Conservation (phyloP, 108 stramenopile genomes). For the Halocafeteria seosinensis region DNA sequence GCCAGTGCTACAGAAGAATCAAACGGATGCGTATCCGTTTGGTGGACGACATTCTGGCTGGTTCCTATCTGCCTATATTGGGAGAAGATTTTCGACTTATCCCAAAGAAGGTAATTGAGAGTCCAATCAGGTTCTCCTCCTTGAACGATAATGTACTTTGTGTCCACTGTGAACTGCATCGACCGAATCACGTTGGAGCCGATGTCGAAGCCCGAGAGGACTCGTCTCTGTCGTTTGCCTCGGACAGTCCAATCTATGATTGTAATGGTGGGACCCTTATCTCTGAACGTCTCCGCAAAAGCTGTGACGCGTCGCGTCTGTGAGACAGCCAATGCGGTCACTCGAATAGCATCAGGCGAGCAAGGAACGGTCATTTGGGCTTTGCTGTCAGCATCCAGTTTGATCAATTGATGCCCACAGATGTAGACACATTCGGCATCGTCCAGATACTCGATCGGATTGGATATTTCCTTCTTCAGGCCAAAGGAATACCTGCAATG, state of each 20-base stretch:
- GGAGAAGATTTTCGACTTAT: conserved; percentile 28
- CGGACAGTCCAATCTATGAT: not conserved
- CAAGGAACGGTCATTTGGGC: conserved; percentile 23
- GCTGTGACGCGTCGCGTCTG: conserved; percentile 24
- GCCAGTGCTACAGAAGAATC: conserved; percentile 32
- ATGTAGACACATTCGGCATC: conserved; percentile 29
- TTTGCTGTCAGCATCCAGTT: conserved; percentile 25
- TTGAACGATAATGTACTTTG: conserved; percentile 27
- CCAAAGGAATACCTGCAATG: conserved; percentile 32
- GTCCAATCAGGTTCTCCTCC: conserved; percentile 37
- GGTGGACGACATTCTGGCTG: conserved; percentile 14
- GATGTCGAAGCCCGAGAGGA: conserved; percentile 10
- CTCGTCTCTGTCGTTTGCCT: not conserved
- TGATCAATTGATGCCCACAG: conserved; percentile 26
- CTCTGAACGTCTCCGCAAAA: not conserved
- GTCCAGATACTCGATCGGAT: conserved; percentile 22
- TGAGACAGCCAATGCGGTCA: conserved; percentile 35
- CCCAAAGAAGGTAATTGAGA: conserved; percentile 28
- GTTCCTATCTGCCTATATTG: conserved; percentile 8
- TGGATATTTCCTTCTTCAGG: conserved; percentile 23
- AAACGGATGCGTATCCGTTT: conserved; percentile 29
- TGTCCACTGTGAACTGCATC: conserved; percentile 29
- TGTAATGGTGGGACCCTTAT: not conserved
- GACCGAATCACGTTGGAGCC: conserved; percentile 10
- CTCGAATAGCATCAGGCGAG: conserved; percentile 12